phyloP scores from a whole-genome alignment of 2,329 filamentous ascomycete genomes.

The Trichoderma atrobrunneum region DNA sequence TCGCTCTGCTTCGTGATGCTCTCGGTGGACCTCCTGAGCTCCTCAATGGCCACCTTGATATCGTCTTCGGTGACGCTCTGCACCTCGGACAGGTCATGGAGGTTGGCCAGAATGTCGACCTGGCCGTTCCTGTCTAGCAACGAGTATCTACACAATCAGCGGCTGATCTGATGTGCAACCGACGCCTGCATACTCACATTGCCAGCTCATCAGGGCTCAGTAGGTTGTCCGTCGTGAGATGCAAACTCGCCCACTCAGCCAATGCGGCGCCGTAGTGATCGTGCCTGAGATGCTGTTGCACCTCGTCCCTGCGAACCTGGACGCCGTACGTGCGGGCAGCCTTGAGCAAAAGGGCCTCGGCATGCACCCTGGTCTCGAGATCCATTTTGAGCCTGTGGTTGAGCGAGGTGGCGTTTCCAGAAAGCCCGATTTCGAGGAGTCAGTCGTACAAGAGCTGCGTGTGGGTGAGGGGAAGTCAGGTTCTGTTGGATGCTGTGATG shows the following conservation, averaged over 20 bases:
- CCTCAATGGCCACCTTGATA: constrained; percentile 58
- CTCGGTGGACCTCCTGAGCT: constrained; percentile 62
- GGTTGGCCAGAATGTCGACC: constrained; percentile 44
- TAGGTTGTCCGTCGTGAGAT: constrained; percentile 50
- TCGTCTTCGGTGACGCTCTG: constrained; percentile 58
- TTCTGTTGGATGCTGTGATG: background rate
- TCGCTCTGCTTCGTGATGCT: constrained; percentile 64
- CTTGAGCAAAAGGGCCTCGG: constrained; percentile 35
- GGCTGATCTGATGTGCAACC: constrained; percentile 14
- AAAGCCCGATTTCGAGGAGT: constrained; percentile 1
- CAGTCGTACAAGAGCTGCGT: constrained; percentile 25
- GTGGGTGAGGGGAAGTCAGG: background rate
- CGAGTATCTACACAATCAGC: constrained; percentile 43
- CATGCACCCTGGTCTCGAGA: constrained; percentile 28
- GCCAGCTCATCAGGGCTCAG: constrained; percentile 53
- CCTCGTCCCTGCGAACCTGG: constrained; percentile 34
- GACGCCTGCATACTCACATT: constrained; percentile 39
- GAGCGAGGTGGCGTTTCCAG: constrained; percentile 33
- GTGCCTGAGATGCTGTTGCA: constrained; percentile 39
- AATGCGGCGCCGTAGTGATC: constrained; percentile 36
- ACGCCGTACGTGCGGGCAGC: constrained; percentile 34
- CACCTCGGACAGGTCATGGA: constrained; percentile 45
- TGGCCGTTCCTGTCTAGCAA: constrained; percentile 48
- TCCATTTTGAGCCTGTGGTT: constrained; percentile 32
- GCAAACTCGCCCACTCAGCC: constrained; percentile 48